Conservation (phyloP, 352 stramenopile genomes). For the Phytopythium aichiense region DNA sequence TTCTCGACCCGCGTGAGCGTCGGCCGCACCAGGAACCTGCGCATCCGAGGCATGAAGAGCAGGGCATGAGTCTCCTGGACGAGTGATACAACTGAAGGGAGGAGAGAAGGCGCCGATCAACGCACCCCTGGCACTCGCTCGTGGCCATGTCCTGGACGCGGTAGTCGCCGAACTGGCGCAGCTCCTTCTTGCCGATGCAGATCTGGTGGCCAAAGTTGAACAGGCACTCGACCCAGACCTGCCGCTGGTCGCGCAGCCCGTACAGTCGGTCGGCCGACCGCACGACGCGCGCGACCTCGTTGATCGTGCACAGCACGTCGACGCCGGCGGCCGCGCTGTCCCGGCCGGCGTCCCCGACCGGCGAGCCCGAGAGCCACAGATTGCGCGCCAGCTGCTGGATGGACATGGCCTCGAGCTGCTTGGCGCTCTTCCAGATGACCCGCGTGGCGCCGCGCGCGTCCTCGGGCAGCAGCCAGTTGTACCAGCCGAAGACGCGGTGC, state of each 20-base stretch:
- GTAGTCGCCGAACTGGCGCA: conserved; percentile 32
- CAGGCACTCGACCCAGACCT: conserved; percentile 46
- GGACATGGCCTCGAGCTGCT: conserved; percentile 25
- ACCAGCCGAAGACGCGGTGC: conserved; percentile 32
- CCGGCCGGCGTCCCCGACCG: neutral
- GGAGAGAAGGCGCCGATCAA: neutral
- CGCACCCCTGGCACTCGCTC: conserved; percentile 26
- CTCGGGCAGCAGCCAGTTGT: conserved; percentile 32
- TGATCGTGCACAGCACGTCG: conserved; percentile 33
- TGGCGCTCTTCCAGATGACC: conserved; percentile 42
- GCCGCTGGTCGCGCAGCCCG: conserved; percentile 13
- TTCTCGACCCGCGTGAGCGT: conserved; percentile 23
- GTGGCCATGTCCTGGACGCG: conserved; percentile 16
- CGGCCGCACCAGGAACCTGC: conserved; percentile 29
- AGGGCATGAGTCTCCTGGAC: neutral
- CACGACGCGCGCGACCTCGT: conserved; percentile 25
- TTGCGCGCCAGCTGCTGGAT: conserved; percentile 32
- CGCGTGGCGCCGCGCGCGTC: conserved; percentile 14
- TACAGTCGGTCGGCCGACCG: conserved; percentile 18
- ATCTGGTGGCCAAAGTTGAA: conserved; percentile 32
- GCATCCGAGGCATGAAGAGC: neutral
- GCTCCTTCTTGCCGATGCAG: conserved; percentile 39
- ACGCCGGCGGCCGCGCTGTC: neutral
- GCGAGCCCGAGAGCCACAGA: conserved; percentile 17
- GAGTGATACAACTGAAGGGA: neutral